Evolutionary conservation across 2,329 filamentous ascomycete species (phyloP), one percentile per base, ranked within the genome.

Genomic region (Hypomyces rosellus): DNA sequence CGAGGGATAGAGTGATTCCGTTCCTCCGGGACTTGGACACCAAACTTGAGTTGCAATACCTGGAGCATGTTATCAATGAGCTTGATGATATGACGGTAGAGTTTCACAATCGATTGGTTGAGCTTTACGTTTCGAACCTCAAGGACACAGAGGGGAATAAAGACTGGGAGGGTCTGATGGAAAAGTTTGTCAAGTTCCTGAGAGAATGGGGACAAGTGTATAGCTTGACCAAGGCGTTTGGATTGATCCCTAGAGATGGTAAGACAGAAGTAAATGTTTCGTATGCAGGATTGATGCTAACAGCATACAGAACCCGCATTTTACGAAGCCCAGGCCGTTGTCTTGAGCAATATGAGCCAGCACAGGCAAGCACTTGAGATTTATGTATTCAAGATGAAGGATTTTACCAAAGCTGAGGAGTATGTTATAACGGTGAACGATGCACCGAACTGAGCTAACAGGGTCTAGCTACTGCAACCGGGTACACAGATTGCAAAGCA

Each of bases 291-390:
- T 15, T 2, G 12, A 8, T 45, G 38, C 15, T 44, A 34, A 41
- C 12, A 4, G 9, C 4, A 61, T 12, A 15, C 56, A 92, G 89
- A 96, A 65, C 75, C 90, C 0, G 76, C 81, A 3, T 96, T 96
- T 61, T 95, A 87, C 66, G 92, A 97, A 65, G 84, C 89, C 2
- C 84, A 92, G 54, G 93, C 93, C 6, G 85, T 97, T 41, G 85
- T 97, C 16, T 80, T 97, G 37, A 90, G 89, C 68, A 95, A 93
- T 59, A 96, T 97, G 88, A 89, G 89, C 6, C 86, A 92, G 60
- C 91, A 99, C 70, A 91, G 89, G 64, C 90, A 97, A 69, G 93
- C 93, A 0, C 73, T 99, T n/a, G 87, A 93, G 64, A 96, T 99
- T 47, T 99, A 96, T 65, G 92, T 97, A 25, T 99, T 96, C 71